Evolutionary conservation across 768 basidiomycete genomes (phyloP).

Genomic region (Tephrocybe sp.): DNA sequence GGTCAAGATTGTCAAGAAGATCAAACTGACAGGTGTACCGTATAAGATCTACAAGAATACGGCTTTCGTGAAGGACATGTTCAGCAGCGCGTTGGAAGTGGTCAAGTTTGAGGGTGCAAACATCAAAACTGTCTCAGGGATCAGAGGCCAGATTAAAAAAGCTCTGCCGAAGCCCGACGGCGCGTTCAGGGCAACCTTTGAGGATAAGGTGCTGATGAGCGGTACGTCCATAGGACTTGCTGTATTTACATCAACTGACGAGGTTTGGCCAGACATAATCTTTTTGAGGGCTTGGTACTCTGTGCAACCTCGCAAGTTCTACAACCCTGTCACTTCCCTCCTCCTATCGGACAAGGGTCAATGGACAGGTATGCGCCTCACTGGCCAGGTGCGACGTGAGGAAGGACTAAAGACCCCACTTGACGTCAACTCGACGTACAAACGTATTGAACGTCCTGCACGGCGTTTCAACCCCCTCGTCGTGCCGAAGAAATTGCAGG

Average conservation of each 20-base stretch:
- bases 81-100: constrained; percentile 88
- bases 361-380: constrained; percentile 96
- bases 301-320: constrained; percentile 92
- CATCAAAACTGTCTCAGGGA: constrained; percentile 91
- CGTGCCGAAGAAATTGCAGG: constrained; percentile 88
- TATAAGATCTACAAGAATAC: constrained; percentile 99
- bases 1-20: constrained; percentile 95
- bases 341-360: constrained; percentile 76
- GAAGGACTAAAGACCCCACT: constrained; percentile 81
- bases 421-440: constrained; percentile 86
- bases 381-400: constrained; percentile 88
- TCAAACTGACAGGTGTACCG: constrained; percentile 94
- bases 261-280: constrained; percentile 68
- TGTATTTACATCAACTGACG: not conserved
- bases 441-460: constrained; percentile 71
- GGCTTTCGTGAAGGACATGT: constrained; percentile 98
- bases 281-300: constrained; percentile 98
- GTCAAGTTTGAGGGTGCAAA: constrained; percentile 99
- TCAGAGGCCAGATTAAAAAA: constrained; percentile 96
- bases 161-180: constrained; percentile 94
- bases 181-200: constrained; percentile 94
- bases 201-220: constrained; percentile 95
- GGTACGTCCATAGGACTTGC: constrained; percentile 51
- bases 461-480: constrained; percentile 91
- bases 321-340: constrained; percentile 94